Percentiles rank a stretch among this genome's conserved stretches.
phyloP scores from a whole-genome alignment of 345 rosid genomes.

The Cardamine resedifolia region DNA sequence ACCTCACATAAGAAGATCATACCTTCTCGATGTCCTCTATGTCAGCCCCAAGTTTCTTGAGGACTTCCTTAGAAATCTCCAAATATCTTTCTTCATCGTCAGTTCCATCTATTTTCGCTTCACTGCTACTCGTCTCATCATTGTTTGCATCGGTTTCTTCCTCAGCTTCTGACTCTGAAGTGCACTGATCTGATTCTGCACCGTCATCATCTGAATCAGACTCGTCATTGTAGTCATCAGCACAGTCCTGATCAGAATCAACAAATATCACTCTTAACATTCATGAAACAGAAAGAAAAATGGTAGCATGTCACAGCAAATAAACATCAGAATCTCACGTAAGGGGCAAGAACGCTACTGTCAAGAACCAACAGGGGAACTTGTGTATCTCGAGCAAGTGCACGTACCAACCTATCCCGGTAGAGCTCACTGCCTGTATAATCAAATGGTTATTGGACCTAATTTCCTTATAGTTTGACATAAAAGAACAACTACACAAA shows the following conservation, averaged over 20 bases:
- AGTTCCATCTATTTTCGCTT: constrained; percentile 64
- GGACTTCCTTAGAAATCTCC: constrained; percentile 75
- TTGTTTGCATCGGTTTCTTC: constrained; percentile 75
- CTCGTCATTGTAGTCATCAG: constrained; percentile 67
- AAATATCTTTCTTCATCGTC: constrained; percentile 67
- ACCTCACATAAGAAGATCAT: constrained; percentile 23
- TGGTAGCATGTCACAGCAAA: constrained; percentile 5
- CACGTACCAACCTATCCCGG: constrained; percentile 87
- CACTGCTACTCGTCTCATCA: constrained; percentile 57
- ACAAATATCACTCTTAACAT: constrained; percentile 6
- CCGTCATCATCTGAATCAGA: constrained; percentile 66
- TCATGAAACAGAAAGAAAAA: constrained; percentile 5
- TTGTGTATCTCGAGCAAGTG: constrained; percentile 78
- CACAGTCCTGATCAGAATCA: constrained; percentile 61
- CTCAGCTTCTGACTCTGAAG: constrained; percentile 81
- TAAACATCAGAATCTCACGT: constrained; percentile 57
- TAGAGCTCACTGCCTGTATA: constrained; percentile 87
- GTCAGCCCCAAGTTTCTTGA: constrained; percentile 75
- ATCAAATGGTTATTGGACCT: not conserved
- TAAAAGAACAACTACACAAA: not conserved
- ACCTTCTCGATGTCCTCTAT: constrained; percentile 87
- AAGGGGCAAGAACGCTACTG: constrained; percentile 91
- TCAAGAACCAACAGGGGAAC: constrained; percentile 89
- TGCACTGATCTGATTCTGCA: constrained; percentile 59
- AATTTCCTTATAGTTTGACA: constrained; percentile 15